Percentiles rank a stretch among this genome's conserved stretches.
phyloP scores from a whole-genome alignment of 2,329 filamentous ascomycete genomes.

The Epichloe uncinata region DNA sequence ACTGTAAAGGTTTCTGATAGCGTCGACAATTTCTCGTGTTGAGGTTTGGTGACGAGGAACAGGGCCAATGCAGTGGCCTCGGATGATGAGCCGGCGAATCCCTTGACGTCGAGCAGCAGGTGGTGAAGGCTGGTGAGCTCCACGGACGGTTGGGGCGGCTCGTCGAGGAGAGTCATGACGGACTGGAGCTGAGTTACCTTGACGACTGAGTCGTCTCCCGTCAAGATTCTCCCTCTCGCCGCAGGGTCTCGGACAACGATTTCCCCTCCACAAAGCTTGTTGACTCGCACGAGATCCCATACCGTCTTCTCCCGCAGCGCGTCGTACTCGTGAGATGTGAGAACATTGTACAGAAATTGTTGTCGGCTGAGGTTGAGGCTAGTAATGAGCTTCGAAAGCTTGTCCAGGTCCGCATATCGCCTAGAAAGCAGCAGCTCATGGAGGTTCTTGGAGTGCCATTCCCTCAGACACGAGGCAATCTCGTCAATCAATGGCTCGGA shows the following conservation, averaged over 20 bases:
- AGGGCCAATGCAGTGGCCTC: slow-evolving; percentile 65
- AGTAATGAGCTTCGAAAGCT: slow-evolving; percentile 66
- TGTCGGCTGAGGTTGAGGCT: slow-evolving; percentile 75
- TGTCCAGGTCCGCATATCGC: slow-evolving; percentile 69
- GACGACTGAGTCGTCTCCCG: slow-evolving; percentile 84
- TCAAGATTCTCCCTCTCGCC: slow-evolving; percentile 72
- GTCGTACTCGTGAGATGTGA: slow-evolving; percentile 76
- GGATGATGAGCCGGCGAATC: slow-evolving; percentile 63
- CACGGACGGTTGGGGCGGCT: slow-evolving; percentile 53
- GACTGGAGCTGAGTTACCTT: slow-evolving; percentile 86
- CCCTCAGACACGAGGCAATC: slow-evolving; percentile 87
- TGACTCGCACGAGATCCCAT: slow-evolving; percentile 88
- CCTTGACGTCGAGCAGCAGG: slow-evolving; percentile 69
- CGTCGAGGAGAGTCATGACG: slow-evolving; percentile 85
- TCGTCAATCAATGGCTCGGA: slow-evolving; percentile 89
- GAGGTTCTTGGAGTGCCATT: slow-evolving; percentile 97
- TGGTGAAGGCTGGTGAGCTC: slow-evolving; percentile 68
- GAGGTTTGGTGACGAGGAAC: slow-evolving; percentile 60
- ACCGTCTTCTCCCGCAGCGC: slow-evolving; percentile 76
- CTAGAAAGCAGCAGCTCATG: slow-evolving; percentile 79
- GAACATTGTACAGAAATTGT: slow-evolving; percentile 85
- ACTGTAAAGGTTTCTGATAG: slow-evolving; percentile 77
- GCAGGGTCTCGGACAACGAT: slow-evolving; percentile 87
- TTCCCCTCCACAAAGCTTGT: slow-evolving; percentile 86
- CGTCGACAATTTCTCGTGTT: slow-evolving; percentile 47